Base-by-base conservation (phyloP, 2,329 filamentous ascomycete genomes). In the Cladosporium sp. region DNA sequence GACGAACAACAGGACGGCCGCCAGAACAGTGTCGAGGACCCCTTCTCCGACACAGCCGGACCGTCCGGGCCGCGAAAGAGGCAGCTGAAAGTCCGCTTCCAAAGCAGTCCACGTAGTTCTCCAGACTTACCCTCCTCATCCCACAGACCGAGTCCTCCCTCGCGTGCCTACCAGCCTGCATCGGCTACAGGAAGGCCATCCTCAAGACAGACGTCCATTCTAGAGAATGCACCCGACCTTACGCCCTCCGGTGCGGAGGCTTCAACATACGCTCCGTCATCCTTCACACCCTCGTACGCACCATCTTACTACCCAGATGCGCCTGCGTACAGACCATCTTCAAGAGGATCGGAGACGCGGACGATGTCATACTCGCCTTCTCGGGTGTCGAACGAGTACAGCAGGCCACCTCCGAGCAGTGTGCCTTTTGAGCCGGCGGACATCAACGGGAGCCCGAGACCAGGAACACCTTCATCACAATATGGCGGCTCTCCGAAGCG, bases 401-500 rank as follows among this genome's bases (percentile, higher is more conserved):
- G 79, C 28, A 80, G 87, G 48, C 86, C 87, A 8, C 85, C 89
- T 2, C 81, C 87, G 1, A 81, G 84, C 1, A 83, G 77, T 59
- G 74, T 85, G 22, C 78, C 83, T 3, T 97, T 93, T 69, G 93
- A 97, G 69, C 89, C 90, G 0, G 79, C 85, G 18, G 91, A 96
- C 61, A 72, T 97, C 54, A 92, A 97, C 64, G 93, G 93, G 45
- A 91, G 83, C 57, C 91, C 93, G 6, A 77, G 93, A 54, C 92
- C 93, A 1, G 92, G 92, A 4, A 96, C 92, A 0, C 90, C 92
- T 1, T 90, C 90, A 0, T 92, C 89, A 2, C 80, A 84, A 67
- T 96, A 97, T 68, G 87, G 90, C 16, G 87, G 90, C 3, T 95
- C 89, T 65, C 89, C 91, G 9, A 82, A 89, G 60, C 81, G 92